These are phyloP conservation scores for Drechslerella dactyloides DNA, from an alignment of 2,329 filamentous ascomycete genomes.

Conservation along the genomic window DNA sequence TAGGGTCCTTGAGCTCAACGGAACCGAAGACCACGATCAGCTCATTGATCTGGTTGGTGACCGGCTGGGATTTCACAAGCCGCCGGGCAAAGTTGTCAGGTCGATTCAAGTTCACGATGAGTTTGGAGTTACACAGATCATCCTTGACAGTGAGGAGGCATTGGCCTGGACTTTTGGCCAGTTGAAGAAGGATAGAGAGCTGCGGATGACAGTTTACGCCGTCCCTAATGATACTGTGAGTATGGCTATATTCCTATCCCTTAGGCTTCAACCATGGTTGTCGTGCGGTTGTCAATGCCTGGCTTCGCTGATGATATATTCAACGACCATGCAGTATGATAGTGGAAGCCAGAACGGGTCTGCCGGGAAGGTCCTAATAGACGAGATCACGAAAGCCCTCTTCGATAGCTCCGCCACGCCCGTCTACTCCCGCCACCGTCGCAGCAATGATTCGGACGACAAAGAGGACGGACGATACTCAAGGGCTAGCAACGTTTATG, in stretches of 20 bases:
- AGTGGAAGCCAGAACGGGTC: not conserved
- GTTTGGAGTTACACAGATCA: constrained; percentile 17
- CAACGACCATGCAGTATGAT: constrained; percentile 3
- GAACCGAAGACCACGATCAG: constrained; percentile 13
- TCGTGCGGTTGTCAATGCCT: not conserved
- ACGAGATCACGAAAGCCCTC: not conserved
- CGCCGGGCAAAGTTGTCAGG: constrained; percentile 14
- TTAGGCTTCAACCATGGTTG: not conserved
- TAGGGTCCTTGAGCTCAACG: constrained; percentile 30
- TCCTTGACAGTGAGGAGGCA: constrained; percentile 21
- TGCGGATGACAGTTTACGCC: constrained; percentile 30
- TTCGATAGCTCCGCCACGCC: constrained; percentile 27
- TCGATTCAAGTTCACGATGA: constrained; percentile 28
- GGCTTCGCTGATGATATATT: not conserved
- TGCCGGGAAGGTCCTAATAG: not conserved
- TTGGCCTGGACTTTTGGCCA: constrained; percentile 15
- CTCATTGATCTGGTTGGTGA: constrained; percentile 15
- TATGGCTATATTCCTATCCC: constrained; percentile 2
- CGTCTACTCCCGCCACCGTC: not conserved
- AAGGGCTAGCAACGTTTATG: not conserved
- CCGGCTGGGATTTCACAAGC: constrained; percentile 22
- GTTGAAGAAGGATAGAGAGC: constrained; percentile 1
- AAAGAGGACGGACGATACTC: not conserved
- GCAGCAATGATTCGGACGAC: not conserved
- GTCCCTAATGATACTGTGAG: constrained; percentile 7